Evolutionary conservation across 495 filamentous ascomycete species (phyloP), one percentile per base, ranked within the genome.

Genomic region (Aspergillus affinis): DNA sequence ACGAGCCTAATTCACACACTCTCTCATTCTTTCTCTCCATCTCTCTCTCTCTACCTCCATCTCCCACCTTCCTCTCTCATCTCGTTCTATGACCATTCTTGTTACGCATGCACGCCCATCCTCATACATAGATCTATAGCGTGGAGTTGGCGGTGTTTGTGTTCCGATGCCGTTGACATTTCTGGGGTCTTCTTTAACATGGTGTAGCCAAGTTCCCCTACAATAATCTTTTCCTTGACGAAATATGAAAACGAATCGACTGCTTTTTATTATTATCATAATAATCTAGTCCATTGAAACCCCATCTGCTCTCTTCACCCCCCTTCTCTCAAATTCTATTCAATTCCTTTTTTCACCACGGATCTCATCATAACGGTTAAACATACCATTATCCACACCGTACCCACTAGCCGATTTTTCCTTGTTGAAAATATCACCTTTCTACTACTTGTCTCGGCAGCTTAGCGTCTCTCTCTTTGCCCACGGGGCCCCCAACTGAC

Each of bases 1-100:
- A 57, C 67, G 74, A 18, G 69, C 71, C 52, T 79, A 65, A 63
- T 18, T 9, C 20, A 27, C 29, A 26, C 51, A 13, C 54, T 46
- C 47, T 48, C 44, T 57, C 12, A n/a, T n/a, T n/a, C n/a, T n/a
- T n/a, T n/a, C n/a, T n/a, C n/a, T n/a, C n/a, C n/a, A n/a, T n/a
- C n/a, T n/a, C n/a, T n/a, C n/a, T n/a, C n/a, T n/a, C n/a, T n/a
- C n/a, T n/a, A n/a, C n/a, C n/a, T n/a, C n/a, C n/a, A n/a, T 8
- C 55, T 18, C 26, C 32, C 23, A n/a, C 41, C 46, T 44, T 52
- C 18, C 20, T 29, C 32, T 57, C 20, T 62, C 50, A 46, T 5
- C 1, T 18, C 6, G 3, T 46, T 46, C 44, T 21, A 48, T 0
- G 4, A 30, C 1, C 45, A 30, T 15, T 29, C 27, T 41, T 56